These are phyloP conservation scores for Apiospora hydei DNA, from an alignment of 2,329 filamentous ascomycete genomes.

Conservation along the genomic window DNA sequence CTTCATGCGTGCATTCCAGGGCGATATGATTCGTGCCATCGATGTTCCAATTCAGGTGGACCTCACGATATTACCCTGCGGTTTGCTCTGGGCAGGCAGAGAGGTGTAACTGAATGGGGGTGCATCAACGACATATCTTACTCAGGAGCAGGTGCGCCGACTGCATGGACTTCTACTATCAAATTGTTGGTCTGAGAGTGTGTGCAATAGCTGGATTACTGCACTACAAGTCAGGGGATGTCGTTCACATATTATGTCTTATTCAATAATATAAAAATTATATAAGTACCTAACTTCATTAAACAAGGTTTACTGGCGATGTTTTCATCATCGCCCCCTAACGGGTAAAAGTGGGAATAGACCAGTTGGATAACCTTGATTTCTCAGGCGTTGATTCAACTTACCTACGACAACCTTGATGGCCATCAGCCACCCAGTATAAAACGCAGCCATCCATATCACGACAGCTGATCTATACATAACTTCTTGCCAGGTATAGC, in stretches of 20 bases:
- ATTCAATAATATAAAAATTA: too few species aligned
- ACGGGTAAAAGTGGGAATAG: background rate
- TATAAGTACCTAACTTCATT: too few species aligned
- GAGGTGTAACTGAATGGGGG: background rate
- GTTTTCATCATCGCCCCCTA: background rate
- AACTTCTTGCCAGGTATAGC: too few species aligned
- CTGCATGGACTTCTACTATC: too few species aligned
- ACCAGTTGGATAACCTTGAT: background rate
- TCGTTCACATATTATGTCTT: too few species aligned
- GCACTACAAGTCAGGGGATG: too few species aligned
- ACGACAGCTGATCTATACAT: background rate
- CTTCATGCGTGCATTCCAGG: too few species aligned
- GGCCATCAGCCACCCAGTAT: background rate
- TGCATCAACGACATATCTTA: background rate
- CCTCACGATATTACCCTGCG: too few species aligned
- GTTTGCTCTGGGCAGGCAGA: background rate
- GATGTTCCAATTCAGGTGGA: background rate
- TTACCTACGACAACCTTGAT: conserved; percentile 1
- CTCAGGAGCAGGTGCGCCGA: too few species aligned
- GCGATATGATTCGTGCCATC: too few species aligned
- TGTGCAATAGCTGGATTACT: too few species aligned
- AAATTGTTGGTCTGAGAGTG: too few species aligned
- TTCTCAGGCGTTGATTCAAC: background rate
- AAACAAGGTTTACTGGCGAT: background rate
- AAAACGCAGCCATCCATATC: background rate